Percentiles rank a stretch among this genome's conserved stretches.
Evolutionary conservation across 345 rosid species (phyloP).

Genomic region (Garcia nutans): DNA sequence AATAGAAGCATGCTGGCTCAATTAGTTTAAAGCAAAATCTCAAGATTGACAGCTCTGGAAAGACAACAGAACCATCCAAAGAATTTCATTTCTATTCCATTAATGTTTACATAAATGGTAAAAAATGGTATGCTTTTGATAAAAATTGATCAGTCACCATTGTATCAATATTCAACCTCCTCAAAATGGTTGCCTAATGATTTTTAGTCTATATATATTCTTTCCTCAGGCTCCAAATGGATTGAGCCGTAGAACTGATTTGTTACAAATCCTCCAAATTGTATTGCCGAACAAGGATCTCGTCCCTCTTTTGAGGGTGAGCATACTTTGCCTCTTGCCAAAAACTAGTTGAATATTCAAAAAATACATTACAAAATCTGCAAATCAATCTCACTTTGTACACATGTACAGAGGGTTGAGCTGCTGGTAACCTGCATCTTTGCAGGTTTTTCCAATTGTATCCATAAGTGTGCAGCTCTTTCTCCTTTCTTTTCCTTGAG

Average conservation of each 20-base stretch:
- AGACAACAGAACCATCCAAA: conserved; percentile 15
- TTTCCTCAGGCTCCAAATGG: conserved; percentile 26
- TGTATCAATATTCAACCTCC: conserved; percentile 31
- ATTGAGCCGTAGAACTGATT: conserved; percentile 24
- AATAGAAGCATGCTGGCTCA: conserved; percentile 5
- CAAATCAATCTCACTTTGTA: conserved; percentile 45
- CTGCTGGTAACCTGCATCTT: conserved; percentile 18
- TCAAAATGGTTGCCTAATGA: conserved; percentile 41
- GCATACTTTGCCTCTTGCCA: conserved; percentile 22
- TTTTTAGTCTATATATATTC: conserved; percentile 25
- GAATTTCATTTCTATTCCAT: conserved; percentile 27
- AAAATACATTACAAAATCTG: conserved; percentile 33
- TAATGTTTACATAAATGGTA: conserved; percentile 17
- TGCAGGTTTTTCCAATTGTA: conserved; percentile 22
- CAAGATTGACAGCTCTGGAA: conserved; percentile 17
- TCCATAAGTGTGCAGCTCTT: conserved; percentile 5
- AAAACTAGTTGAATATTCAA: conserved; percentile 16
- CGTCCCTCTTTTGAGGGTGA: conserved; percentile 23
- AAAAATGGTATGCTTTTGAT: conserved; percentile 12
- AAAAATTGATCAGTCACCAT: conserved; percentile 24
- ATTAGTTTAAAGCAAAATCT: conserved; percentile 11
- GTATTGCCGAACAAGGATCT: conserved; percentile 13
- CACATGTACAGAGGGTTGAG: conserved; percentile 41
- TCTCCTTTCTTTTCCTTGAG: conserved; percentile 8
- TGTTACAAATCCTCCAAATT: conserved; percentile 17